These are phyloP conservation scores for Hirschfeldia incana DNA, from an alignment of 345 rosid genomes.

Conservation along the genomic window DNA sequence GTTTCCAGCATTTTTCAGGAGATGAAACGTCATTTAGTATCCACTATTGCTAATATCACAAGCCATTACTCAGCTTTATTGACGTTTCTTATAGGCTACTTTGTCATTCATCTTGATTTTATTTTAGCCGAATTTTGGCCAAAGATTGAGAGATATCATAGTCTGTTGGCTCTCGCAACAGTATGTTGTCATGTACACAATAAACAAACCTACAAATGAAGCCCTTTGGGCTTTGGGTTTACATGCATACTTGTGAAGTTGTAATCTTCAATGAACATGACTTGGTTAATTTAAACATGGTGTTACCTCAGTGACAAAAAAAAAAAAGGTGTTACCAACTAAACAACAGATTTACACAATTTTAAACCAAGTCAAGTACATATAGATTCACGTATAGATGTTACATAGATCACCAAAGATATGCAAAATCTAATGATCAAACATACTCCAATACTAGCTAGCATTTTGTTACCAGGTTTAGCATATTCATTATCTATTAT, in stretches of 20 bases:
- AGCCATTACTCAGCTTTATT: conserved; percentile 21
- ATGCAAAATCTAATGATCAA: not conserved
- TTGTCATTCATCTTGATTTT: conserved; percentile 12
- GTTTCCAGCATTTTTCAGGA: conserved; percentile 75
- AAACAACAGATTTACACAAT: no score
- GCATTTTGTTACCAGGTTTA: not conserved
- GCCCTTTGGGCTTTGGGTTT: conserved; percentile 1
- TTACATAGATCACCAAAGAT: not conserved
- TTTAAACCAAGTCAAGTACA: not conserved
- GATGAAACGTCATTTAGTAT: conserved; percentile 70
- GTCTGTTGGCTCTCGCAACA: conserved; percentile 16
- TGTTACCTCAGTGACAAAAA: no score
- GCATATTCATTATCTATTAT: not conserved
- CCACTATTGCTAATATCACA: conserved; percentile 31
- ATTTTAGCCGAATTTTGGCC: not conserved
- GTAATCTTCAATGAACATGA: not conserved
- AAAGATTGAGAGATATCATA: conserved; percentile 7
- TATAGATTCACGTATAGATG: not conserved
- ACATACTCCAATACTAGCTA: not conserved
- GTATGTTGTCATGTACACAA: conserved; percentile 29
- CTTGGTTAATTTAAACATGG: no score
- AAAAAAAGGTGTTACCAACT: no score
- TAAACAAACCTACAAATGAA: conserved; percentile 28
- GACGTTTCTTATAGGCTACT: conserved; percentile 20
- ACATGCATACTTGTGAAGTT: conserved; percentile 13